phyloP scores from a whole-genome alignment of 1,284 basidiomycete species.

The Cutaneotrichosporon arboriforme region DNA sequence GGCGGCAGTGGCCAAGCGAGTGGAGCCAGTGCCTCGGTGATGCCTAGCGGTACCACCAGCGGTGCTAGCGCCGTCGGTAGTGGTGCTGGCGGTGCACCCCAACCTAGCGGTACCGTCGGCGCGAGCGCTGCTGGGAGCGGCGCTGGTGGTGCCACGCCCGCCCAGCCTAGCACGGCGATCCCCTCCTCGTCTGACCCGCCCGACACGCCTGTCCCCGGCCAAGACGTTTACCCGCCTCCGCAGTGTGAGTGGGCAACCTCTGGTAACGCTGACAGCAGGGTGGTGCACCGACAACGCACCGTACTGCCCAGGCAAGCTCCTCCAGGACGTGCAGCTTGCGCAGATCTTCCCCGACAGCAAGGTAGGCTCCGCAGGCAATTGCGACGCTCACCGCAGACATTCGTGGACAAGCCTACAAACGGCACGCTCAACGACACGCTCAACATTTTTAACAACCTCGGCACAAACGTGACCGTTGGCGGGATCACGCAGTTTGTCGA shows the following conservation, averaged over 20 bases:
- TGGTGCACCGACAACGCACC: conserved; percentile 56
- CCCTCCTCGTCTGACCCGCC: conserved; percentile 61
- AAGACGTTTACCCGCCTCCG: conserved; percentile 61
- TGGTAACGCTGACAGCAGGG: background rate
- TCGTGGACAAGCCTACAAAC: conserved; percentile 80
- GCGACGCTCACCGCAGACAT: conserved; percentile 40
- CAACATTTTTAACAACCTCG: conserved; percentile 61
- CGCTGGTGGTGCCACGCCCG: background rate
- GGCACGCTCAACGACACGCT: conserved; percentile 62
- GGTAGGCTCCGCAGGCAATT: conserved; percentile 47
- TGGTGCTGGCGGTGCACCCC: background rate
- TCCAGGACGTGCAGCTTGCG: conserved; percentile 80
- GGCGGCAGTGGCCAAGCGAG: too few relatives aligned
- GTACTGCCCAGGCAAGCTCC: conserved; percentile 70
- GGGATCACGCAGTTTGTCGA: conserved; percentile 62
- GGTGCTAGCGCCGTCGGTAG: background rate
- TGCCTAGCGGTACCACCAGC: too few relatives aligned
- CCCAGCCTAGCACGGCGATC: conserved; percentile 30
- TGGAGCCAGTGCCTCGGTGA: too few relatives aligned
- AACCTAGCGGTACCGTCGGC: background rate
- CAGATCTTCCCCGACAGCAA: conserved; percentile 73
- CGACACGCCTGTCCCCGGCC: conserved; percentile 58
- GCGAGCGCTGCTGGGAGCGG: background rate
- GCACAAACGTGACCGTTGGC: conserved; percentile 53
- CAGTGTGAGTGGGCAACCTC: conserved; percentile 48